Percentiles rank a stretch among this genome's conserved stretches.
phyloP scores from a whole-genome alignment of 805 yeast species.

The Yamadazyma endophytica region DNA sequence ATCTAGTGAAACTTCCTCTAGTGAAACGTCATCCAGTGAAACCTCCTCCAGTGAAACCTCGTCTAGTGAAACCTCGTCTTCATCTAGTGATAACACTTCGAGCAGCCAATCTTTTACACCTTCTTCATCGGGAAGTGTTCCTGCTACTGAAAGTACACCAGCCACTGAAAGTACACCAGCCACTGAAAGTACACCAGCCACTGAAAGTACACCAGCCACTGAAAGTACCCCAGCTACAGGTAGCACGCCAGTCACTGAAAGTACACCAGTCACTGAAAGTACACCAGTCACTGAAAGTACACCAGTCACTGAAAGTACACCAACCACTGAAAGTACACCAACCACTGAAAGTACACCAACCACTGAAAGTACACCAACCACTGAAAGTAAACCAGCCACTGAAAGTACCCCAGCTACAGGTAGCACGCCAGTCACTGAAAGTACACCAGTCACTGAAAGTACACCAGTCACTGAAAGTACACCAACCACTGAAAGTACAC shows the following conservation, averaged over 20 bases:
- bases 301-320: not conserved
- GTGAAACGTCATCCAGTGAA: too few relatives aligned
- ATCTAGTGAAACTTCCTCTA: too few relatives aligned
- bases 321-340: not conserved
- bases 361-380: not conserved
- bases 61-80: too few relatives aligned
- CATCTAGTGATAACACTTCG: too few relatives aligned
- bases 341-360: not conserved
- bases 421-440: not conserved
- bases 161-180: too few relatives aligned
- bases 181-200: too few relatives aligned
- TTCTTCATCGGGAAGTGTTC: too few relatives aligned
- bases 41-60: not conserved
- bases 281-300: not conserved
- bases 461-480: too few relatives aligned
- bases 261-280: not conserved
- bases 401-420: constrained; percentile 1
- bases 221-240: constrained; percentile 1
- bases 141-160: too few relatives aligned
- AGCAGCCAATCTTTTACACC: too few relatives aligned
- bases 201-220: not conserved
- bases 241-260: not conserved
- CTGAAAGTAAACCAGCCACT: not conserved
- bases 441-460: not conserved
- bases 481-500: too few relatives aligned